Base-by-base conservation (phyloP, 495 filamentous ascomycete genomes). In the Corynascus novoguineensis region DNA sequence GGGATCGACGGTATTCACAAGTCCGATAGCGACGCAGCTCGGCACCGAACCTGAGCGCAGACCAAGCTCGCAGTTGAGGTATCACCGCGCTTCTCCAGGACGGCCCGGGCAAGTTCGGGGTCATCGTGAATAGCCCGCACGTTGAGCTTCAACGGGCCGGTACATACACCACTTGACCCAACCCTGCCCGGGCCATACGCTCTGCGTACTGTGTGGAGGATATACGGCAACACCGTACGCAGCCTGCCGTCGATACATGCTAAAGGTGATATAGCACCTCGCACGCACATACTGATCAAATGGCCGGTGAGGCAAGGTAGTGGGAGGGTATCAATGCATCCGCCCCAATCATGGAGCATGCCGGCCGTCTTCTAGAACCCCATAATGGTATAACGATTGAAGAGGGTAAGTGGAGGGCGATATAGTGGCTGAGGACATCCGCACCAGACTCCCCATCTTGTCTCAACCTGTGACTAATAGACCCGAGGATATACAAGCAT, bases 21-120 rank as follows among this genome's bases (percentile, higher is more conserved):
- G 24, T 22, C 49, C 49, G 17, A 31, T 12, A 17, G 6, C 17
- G n/a, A 32, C 50, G n/a, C 50, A 38, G 50, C 37, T 53, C 37
- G n/a, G 34, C 15, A 53, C 44, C 31, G 9, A 32, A 2, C 9
- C n/a, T 28, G 22, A 44, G 17, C 25, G n/a, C n/a, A n/a, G 28
- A 17, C 52, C 47, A 56, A 51, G 31, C 37, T 50, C 41, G 42
- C 35, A 42, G 31, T 19, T 54, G 53, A 60, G 47, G 50, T 48
- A 48, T 57, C 50, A 63, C 58, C 15, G 9, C 25, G 56, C 58
- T 54, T 54, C 54, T 41, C 42, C 53, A 55, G 55, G n/a, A n/a
- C n/a, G n/a, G n/a, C 55, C 53, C 57, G 53, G 50, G 50, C 54
- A 63, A 48, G 60, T 57, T 62, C 57, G 57, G 32, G 15, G 53